A percentile compares a stretch with the other conserved stretches of the same genome.
Conservation (phyloP, 345 rosid genomes). For the Euphorbia tirucalli region DNA sequence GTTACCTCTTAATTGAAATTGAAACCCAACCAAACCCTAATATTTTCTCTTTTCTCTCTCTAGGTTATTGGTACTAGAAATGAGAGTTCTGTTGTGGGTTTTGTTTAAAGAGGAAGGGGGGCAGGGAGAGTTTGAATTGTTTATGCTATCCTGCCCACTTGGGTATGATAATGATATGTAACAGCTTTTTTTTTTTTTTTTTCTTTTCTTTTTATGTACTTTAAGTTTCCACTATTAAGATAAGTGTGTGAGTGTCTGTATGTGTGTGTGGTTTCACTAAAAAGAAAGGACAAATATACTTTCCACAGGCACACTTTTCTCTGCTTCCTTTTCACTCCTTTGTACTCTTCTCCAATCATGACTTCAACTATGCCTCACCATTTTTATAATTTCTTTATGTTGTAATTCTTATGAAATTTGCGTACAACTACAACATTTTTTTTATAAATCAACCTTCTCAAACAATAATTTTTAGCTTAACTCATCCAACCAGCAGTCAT, state of each 20-base stretch:
- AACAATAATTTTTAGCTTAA: too few relatives aligned
- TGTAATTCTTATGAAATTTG: too few relatives aligned
- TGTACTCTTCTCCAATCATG: constrained; percentile 14
- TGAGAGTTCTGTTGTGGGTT: background rate
- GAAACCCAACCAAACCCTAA: background rate
- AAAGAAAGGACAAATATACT: constrained; percentile 25
- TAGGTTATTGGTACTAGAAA: too few relatives aligned
- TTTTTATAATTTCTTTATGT: background rate
- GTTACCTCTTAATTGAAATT: background rate
- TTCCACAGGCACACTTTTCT: constrained; percentile 1
- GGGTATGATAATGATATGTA: constrained; percentile 42
- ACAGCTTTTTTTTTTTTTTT: constrained; percentile 28
- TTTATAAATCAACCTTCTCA: too few relatives aligned
- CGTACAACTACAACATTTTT: too few relatives aligned
- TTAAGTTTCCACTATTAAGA: constrained; percentile 38
- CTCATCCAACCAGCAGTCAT: too few relatives aligned
- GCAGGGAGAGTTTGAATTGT: background rate
- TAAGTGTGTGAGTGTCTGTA: constrained; percentile 18
- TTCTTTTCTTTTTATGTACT: constrained; percentile 17
- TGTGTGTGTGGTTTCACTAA: constrained; percentile 19
- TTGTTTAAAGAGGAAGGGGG: background rate
- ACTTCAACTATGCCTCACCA: background rate
- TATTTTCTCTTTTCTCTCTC: background rate
- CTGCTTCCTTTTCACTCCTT: background rate
- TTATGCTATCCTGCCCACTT: background rate